Evolutionary conservation across 2,329 filamentous ascomycete species (phyloP).

Genomic region (Xylariaceae sp.): DNA sequence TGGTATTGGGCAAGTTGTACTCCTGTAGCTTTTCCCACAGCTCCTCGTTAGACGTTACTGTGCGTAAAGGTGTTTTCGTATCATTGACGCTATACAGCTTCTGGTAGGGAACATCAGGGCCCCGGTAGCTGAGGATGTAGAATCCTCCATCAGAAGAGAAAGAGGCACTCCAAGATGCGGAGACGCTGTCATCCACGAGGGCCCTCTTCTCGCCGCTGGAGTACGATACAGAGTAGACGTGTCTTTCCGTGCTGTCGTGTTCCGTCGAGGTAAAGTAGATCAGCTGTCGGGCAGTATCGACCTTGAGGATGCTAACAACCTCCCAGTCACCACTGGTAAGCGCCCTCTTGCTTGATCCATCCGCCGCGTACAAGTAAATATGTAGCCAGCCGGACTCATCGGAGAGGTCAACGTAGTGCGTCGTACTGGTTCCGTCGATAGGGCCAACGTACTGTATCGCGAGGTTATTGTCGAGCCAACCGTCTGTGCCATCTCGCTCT

Average conservation of each 20-base stretch:
- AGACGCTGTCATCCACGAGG: constrained; percentile 54
- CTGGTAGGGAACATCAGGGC: constrained; percentile 64
- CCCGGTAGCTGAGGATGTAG: constrained; percentile 60
- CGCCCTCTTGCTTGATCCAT: constrained; percentile 48
- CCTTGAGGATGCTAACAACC: constrained; percentile 52
- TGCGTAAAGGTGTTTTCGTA: constrained; percentile 47
- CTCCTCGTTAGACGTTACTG: constrained; percentile 54
- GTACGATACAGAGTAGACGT: constrained; percentile 62
- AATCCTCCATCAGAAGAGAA: constrained; percentile 59
- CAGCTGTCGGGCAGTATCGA: constrained; percentile 50
- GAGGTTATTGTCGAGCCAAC: constrained; percentile 57
- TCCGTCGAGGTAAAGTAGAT: constrained; percentile 63
- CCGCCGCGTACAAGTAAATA: constrained; percentile 57
- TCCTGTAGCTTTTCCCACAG: constrained; percentile 50
- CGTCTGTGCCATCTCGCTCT: constrained; percentile 52
- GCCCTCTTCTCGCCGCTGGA: constrained; percentile 47
- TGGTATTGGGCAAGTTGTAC: constrained; percentile 60
- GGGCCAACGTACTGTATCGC: constrained; percentile 51
- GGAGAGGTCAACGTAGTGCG: constrained; percentile 61
- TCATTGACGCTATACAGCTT: constrained; percentile 57
- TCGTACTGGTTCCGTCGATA: constrained; percentile 32
- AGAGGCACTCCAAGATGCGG: constrained; percentile 58
- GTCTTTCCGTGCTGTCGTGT: constrained; percentile 60
- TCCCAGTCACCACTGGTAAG: constrained; percentile 65
- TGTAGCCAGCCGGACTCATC: constrained; percentile 62